Base-by-base conservation (phyloP, 2,329 filamentous ascomycete species). In the Trichoderma hamatum region DNA sequence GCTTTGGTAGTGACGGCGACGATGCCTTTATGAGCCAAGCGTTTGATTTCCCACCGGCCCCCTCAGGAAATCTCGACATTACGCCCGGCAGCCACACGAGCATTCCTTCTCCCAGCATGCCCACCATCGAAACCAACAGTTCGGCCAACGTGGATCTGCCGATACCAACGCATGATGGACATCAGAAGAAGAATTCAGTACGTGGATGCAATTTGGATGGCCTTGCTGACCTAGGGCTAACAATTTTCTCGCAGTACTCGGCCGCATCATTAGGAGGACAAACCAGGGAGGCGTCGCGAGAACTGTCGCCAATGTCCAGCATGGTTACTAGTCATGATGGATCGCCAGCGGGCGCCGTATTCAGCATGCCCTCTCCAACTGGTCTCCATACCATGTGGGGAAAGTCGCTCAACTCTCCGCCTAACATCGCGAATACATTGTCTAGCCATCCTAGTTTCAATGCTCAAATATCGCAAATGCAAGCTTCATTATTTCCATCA, bases 1-100 rank as follows among this genome's bases (percentile, higher is more conserved):
- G 73, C 69, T 43, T 79, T 80, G 21, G 16, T 67, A 70, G 72
- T 34, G 74, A 78, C n/a, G 72, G 77, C 21, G 77, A 78, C 68
- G 83, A 84, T 70, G 80, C 80, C 72, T 81, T 81, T 63, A 83
- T 85, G 80, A 80, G 84, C 64, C 79, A 80, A 56, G 79, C 82
- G 59, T 87, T 89, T 72, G 85, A 88, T 72, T 89, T 90, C 74
- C 84, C 85, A n/a, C 84, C 85, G 19, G 87, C 86, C 72, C 84
- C 84, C 10, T 84, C 86, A 2, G 88, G 84, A 72, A 90, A 86
- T 70, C 86, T 88, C 6, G 83, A 82, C 68, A 80, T 78, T 10
- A 59, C 74, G 16, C 74, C 71, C 39, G 72, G 69, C 13, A 70
- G 69, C 16, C 75, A 71, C 43, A 64, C 71, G 11, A 75, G 80